Evolutionary conservation across 768 basidiomycete species (phyloP).

Genomic region (Termitomyces sp.): DNA sequence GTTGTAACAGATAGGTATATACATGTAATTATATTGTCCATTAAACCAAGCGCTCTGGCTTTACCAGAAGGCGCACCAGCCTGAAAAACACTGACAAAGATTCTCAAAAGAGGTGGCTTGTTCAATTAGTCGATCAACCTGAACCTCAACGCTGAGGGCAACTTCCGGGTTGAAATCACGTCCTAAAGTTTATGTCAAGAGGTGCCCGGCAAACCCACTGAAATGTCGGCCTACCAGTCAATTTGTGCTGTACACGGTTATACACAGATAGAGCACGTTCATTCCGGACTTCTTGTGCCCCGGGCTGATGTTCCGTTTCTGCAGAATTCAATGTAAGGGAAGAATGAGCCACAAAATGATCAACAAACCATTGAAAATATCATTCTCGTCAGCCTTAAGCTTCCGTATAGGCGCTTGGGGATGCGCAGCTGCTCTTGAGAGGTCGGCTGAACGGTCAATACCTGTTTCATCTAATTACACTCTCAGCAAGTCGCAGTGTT

Average conservation of each 20-base stretch:
- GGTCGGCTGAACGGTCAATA: constrained; percentile 54
- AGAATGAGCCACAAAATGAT: not conserved
- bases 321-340: constrained; percentile 1
- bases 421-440: constrained; percentile 63
- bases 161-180: constrained; percentile 90
- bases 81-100: constrained; percentile 94
- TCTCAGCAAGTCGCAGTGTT: not conserved
- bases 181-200: constrained; percentile 37
- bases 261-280: constrained; percentile 88
- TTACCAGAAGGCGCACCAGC: constrained; percentile 89
- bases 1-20: constrained; percentile 11
- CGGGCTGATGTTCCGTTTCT: constrained; percentile 46
- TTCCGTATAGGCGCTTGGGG: constrained; percentile 79
- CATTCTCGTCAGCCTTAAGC: constrained; percentile 87
- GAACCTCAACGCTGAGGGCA: constrained; percentile 65
- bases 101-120: constrained; percentile 94
- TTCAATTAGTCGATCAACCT: constrained; percentile 90
- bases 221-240: constrained; percentile 59
- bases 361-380: constrained; percentile 80
- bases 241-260: constrained; percentile 91
- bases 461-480: constrained; percentile 35
- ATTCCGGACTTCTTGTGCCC: constrained; percentile 86
- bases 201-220: not conserved
- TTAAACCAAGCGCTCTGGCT: not conserved
- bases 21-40: constrained; percentile 7